These are phyloP conservation scores for Zostera marina DNA, from an alignment of 116 monocot genomes.

Conservation along the genomic window DNA sequence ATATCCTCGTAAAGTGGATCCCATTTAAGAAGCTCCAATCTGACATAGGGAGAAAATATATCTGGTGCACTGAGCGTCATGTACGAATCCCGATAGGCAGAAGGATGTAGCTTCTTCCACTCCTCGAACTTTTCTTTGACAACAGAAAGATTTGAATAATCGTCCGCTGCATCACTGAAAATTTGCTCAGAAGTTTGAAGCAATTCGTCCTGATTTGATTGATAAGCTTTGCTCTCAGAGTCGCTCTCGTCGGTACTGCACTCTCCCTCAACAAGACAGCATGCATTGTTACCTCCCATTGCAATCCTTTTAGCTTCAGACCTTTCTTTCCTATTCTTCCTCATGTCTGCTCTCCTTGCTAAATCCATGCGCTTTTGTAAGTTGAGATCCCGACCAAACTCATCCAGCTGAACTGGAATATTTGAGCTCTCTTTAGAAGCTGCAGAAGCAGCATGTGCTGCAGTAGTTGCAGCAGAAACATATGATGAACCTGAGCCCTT, in stretches of 20 bases:
- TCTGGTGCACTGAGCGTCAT: slow-evolving; percentile 53
- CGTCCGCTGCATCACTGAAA: slow-evolving; percentile 87
- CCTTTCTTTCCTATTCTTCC: slow-evolving; percentile 36
- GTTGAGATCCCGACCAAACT: slow-evolving; percentile 88
- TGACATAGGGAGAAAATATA: slow-evolving; percentile 81
- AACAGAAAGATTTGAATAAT: slow-evolving; percentile 59
- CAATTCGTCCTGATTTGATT: slow-evolving; percentile 16
- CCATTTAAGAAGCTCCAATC: slow-evolving; percentile 94
- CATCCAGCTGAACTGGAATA: slow-evolving; percentile 62
- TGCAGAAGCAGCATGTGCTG: slow-evolving; percentile 55
- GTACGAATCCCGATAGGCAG: slow-evolving; percentile 79
- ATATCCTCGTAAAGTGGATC: slow-evolving; percentile 56
- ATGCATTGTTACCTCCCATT: slow-evolving; percentile 13
- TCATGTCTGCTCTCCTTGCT: slow-evolving; percentile 45
- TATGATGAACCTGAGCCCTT: slow-evolving; percentile 40
- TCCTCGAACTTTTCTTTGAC: slow-evolving; percentile 79
- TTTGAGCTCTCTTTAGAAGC: slow-evolving; percentile 47
- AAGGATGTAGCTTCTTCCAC: slow-evolving; percentile 52
- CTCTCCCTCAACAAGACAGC: slow-evolving; percentile 51
- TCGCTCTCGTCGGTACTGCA: slow-evolving; percentile 92
- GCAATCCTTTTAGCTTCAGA: slow-evolving; percentile 47
- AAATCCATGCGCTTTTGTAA: slow-evolving; percentile 53
- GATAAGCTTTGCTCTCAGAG: slow-evolving; percentile 56
- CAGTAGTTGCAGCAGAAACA: slow-evolving; percentile 45
- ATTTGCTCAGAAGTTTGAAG: slow-evolving; percentile 45